Percentiles rank a stretch among this genome's conserved stretches.
phyloP scores from a whole-genome alignment of 2,329 filamentous ascomycete species.

The Pseudogymnoascus sp. region DNA sequence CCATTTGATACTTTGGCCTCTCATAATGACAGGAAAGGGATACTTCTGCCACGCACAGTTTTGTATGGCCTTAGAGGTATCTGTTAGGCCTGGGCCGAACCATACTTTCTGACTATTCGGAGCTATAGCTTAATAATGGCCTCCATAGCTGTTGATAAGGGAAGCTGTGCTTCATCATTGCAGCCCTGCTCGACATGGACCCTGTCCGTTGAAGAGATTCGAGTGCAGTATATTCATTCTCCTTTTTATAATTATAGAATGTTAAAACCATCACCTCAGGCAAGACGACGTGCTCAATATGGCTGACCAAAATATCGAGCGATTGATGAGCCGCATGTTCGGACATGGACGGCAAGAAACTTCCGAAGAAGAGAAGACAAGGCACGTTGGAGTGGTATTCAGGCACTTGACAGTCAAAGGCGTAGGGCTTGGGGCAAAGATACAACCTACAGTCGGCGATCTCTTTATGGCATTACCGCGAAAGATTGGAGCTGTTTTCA shows the following conservation, averaged over 20 bases:
- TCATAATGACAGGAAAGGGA: neutral
- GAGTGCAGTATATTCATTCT: neutral
- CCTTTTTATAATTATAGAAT: neutral
- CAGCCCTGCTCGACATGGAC: neutral
- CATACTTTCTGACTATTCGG: neutral
- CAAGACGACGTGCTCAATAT: neutral
- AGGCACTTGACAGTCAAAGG: slow-evolving; percentile 64
- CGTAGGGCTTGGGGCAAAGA: slow-evolving; percentile 55
- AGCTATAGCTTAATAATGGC: neutral
- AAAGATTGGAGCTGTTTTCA: slow-evolving; percentile 10
- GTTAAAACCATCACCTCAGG: neutral
- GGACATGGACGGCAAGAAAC: slow-evolving; percentile 54
- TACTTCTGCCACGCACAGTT: neutral
- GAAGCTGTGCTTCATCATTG: too few relatives aligned
- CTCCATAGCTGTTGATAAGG: neutral
- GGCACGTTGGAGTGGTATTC: slow-evolving; percentile 64
- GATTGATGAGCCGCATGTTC: slow-evolving; percentile 63
- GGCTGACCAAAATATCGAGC: slow-evolving; percentile 3
- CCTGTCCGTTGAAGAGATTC: too few relatives aligned
- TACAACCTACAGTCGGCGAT: slow-evolving; percentile 38
- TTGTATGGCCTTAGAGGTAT: neutral
- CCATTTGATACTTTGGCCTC: neutral
- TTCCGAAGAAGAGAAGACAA: slow-evolving; percentile 63
- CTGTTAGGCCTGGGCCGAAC: neutral
- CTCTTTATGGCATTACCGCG: slow-evolving; percentile 30